These are phyloP conservation scores for Lavandula angustifolia DNA, from an alignment of 257 asterid species.

Conservation along the genomic window DNA sequence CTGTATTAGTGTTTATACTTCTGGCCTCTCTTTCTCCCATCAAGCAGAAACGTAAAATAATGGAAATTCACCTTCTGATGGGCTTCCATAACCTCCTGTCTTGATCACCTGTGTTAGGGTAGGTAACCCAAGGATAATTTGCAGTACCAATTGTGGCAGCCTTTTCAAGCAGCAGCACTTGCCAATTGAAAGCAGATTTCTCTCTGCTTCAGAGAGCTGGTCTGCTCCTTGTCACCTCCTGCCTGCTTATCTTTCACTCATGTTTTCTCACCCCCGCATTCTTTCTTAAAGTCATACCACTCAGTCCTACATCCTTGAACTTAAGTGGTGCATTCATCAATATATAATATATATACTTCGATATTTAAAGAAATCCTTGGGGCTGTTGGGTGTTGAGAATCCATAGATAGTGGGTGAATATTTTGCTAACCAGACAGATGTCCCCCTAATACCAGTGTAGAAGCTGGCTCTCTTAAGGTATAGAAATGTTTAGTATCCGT, in stretches of 20 bases:
- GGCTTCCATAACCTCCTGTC: neutral
- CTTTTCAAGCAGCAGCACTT: neutral
- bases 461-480: no score
- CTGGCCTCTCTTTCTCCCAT: neutral
- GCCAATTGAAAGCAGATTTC: neutral
- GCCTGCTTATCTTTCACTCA: neutral
- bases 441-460: no score
- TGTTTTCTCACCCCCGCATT: neutral
- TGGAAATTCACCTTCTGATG: neutral
- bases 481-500: no score
- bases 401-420: no score
- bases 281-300: neutral
- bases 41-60: neutral
- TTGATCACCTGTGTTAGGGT: neutral
- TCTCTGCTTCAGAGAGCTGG: neutral
- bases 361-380: no score
- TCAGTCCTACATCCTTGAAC: neutral
- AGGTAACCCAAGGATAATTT: neutral
- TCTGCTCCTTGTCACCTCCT: neutral
- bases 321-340: neutral
- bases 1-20: neutral
- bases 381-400: no score
- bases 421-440: no score
- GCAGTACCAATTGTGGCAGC: no score
- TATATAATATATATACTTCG: no score